phyloP scores from a whole-genome alignment of 345 rosid species.

The Excoecaria agallocha region DNA sequence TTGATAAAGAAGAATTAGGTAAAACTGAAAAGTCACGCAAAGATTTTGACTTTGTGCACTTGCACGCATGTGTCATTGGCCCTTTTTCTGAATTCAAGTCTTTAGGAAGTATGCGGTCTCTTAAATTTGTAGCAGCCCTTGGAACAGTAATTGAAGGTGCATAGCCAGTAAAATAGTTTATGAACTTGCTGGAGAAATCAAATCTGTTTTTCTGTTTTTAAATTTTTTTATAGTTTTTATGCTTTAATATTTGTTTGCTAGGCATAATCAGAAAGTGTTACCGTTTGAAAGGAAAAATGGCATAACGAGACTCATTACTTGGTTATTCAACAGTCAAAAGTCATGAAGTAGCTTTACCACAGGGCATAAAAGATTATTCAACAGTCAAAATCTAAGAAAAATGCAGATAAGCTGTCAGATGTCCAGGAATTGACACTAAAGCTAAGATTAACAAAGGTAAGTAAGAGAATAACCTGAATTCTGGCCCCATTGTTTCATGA shows the following conservation, averaged over 20 bases:
- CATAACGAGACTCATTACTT: not conserved
- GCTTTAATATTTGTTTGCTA: not conserved
- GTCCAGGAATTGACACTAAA: slow-evolving; percentile 41
- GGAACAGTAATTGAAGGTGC: not conserved
- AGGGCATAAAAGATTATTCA: not conserved
- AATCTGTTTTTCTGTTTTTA: not conserved
- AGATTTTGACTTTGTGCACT: too few species aligned
- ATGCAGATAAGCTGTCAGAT: slow-evolving; percentile 24
- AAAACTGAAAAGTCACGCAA: too few species aligned
- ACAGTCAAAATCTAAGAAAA: slow-evolving; percentile 33
- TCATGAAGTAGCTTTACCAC: not conserved
- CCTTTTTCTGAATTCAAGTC: too few species aligned
- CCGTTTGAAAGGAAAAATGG: not conserved
- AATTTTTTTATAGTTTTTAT: not conserved
- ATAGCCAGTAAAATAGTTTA: not conserved
- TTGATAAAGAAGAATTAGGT: too few species aligned
- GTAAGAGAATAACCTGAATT: not conserved
- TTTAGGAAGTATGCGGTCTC: too few species aligned
- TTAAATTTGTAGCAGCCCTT: not conserved
- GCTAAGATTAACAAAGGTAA: slow-evolving; percentile 62
- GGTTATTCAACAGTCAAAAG: not conserved
- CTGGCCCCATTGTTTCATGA: not conserved
- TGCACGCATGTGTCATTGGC: too few species aligned
- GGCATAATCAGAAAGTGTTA: not conserved
- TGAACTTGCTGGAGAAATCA: not conserved